Base-by-base conservation (phyloP, 208 protist species). In the Borovskyia barvae region DNA sequence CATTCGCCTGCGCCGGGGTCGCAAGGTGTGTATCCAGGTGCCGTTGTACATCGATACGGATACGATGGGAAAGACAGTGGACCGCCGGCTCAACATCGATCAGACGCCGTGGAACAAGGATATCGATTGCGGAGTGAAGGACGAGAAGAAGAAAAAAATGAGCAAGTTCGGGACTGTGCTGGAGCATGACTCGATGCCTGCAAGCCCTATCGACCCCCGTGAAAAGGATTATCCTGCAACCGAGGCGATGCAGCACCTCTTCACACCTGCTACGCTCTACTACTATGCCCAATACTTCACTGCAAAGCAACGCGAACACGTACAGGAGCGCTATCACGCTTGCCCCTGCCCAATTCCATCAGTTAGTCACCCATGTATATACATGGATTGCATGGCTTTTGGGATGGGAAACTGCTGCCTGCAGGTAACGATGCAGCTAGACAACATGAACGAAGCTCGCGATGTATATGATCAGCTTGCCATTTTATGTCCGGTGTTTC, bases 321-420 rank as follows among this genome's bases (percentile, higher is more conserved):
- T 97, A 33, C 78, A 79, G 59, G 67, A 86, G 66, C 79, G 84
- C 25, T 93, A 92, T 72, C 71, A 92, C 53, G 81, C 82, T 11
- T 92, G 83, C 62, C 81, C 76, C 8, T 94, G 81, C 58, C 90
- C 85, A 20, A 73, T 93, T 30, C 81, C 84, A 3, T 94, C 86
- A 25, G 85, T 92, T 14, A 85, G 63, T 59, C 87, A 92, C 70
- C 93, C 91, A 5, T 95, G 82, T 57, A 97, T 99, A 41, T 98
- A 98, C 72, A 99, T 99, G 97, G 98, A 99, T 74, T 97, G 97
- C 71, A 99, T 99, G 98, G 97, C 93, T 2, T 99, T 99, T 75
- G 98, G 98, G 39, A 99, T 99, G 98, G 98, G 98, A 28, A 82
- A 67, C 65, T 97, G 89, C 70, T 99, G 97, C 59, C 72, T 99